Percentiles rank a stretch among this genome's conserved stretches.
Evolutionary conservation across 1,284 basidiomycete genomes (phyloP).

Genomic region (Leccinum variabile): DNA sequence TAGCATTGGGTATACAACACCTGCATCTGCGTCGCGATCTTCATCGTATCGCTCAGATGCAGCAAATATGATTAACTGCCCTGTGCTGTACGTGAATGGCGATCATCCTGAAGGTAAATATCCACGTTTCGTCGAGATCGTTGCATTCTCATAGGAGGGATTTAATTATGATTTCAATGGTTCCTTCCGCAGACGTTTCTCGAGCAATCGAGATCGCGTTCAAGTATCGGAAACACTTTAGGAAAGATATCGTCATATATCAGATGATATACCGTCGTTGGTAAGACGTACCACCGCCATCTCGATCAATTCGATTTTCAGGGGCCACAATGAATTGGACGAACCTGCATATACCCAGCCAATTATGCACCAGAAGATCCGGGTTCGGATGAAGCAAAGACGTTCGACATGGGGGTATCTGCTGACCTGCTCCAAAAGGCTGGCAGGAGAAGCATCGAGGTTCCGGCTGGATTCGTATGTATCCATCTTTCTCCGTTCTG

Average conservation of each 20-base stretch:
- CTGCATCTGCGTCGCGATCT: slow-evolving; percentile 77
- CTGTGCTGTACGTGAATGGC: slow-evolving; percentile 89
- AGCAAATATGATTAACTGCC: slow-evolving; percentile 87
- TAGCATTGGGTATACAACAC: slow-evolving; percentile 90
- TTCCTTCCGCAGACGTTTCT: slow-evolving; percentile 58
- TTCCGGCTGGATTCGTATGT: slow-evolving; percentile 77
- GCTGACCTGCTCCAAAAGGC: slow-evolving; percentile 52
- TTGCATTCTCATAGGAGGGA: background rate
- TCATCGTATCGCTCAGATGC: slow-evolving; percentile 88
- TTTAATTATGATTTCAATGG: background rate
- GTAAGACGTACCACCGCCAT: slow-evolving; percentile 37
- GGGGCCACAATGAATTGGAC: slow-evolving; percentile 90
- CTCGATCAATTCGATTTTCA: slow-evolving; percentile 19
- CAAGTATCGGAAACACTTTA: slow-evolving; percentile 81
- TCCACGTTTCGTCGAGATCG: slow-evolving; percentile 5
- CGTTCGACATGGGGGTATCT: slow-evolving; percentile 72
- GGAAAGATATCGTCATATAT: slow-evolving; percentile 87
- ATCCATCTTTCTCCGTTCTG: background rate
- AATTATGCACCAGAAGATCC: slow-evolving; percentile 89
- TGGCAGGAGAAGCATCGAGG: slow-evolving; percentile 68
- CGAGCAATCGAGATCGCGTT: slow-evolving; percentile 79
- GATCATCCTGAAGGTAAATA: slow-evolving; percentile 80
- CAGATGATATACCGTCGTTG: slow-evolving; percentile 85
- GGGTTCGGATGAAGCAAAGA: slow-evolving; percentile 48
- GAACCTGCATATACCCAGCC: slow-evolving; percentile 90